Conservation (phyloP, 2,329 filamentous ascomycete genomes). For the Botrytis pseudocinerea region DNA sequence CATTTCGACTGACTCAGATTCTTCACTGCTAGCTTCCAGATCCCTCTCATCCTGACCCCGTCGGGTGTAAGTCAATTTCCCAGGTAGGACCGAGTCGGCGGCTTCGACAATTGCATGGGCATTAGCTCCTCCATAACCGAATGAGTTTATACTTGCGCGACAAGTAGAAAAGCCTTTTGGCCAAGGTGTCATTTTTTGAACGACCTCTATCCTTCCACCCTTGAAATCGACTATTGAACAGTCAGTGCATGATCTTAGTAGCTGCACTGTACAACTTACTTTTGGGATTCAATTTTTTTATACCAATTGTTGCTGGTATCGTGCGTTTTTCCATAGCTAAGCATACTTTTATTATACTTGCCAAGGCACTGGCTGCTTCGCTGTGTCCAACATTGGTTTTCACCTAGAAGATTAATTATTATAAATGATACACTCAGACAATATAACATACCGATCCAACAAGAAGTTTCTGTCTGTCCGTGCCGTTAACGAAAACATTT, state of each 20-base stretch:
- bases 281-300: constrained; percentile 19
- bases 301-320: constrained; percentile 11
- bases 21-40: background rate
- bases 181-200: constrained; percentile 17
- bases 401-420: constrained; percentile 27
- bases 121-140: constrained; percentile 44
- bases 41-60: background rate
- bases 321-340: constrained; percentile 18
- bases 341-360: constrained; percentile 23
- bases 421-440: background rate
- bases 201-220: background rate
- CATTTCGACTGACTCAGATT: background rate
- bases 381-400: constrained; percentile 24
- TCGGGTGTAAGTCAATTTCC: background rate
- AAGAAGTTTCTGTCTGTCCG: constrained; percentile 1
- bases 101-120: constrained; percentile 42
- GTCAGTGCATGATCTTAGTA: background rate
- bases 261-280: background rate
- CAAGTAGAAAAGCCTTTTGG: background rate
- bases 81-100: background rate
- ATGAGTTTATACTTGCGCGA: constrained; percentile 15
- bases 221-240: constrained; percentile 8
- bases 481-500: constrained; percentile 12
- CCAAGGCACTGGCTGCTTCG: constrained; percentile 21
- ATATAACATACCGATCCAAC: constrained; percentile 11